Base-by-base conservation (phyloP, 306 rosid species). In the Inga leiocalycina region DNA sequence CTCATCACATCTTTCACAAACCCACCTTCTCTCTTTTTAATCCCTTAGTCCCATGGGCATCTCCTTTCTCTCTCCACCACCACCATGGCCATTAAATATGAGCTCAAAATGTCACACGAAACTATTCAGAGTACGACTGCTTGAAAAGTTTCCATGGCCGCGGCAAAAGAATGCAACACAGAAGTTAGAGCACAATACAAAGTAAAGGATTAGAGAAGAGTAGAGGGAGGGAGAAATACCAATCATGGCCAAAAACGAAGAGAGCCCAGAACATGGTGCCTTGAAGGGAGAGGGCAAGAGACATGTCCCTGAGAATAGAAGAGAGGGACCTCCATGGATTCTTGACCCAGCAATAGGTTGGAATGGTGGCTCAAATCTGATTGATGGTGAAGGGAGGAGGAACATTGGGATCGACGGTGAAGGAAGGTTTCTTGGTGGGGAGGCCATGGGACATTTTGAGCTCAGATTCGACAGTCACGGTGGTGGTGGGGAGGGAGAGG, bases 201-300 rank as follows among this genome's bases (percentile, higher is more conserved):
- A 78, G 34, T 3, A 10, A 35, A 44, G 1, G 8, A 39, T 37
- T 37, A 37, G 41, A 5, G 5, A 37, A n/a, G 0, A n/a, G 14
- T 20, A 62, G 20, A 64, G 1, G 11, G 14, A 41, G 8, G 27
- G 9, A 22, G 51, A 61, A 3, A 10, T 79, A 97, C 97, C 97
- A 97, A 84, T 97, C 99, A 46, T 96, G 98, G 15, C 98, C 98
- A 34, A 96, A 93, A 79, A 97, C 95, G 84, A 96, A 97, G 4
- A 97, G 75, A 75, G 99, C 98, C 99, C 98, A 97, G 83, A 97
- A 97, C 98, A 97, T 88, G 67, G 98, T 94, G 19, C 99, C 99
- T 75, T 94, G 97, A 70, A 96, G 79, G 56, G 90, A 85, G 22
- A 70, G n/a, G 57, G 94, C 83, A 48, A 85, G 44, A 13, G 84